Conservation (phyloP, 108 stramenopile genomes). For the Fistulifera solaris region DNA sequence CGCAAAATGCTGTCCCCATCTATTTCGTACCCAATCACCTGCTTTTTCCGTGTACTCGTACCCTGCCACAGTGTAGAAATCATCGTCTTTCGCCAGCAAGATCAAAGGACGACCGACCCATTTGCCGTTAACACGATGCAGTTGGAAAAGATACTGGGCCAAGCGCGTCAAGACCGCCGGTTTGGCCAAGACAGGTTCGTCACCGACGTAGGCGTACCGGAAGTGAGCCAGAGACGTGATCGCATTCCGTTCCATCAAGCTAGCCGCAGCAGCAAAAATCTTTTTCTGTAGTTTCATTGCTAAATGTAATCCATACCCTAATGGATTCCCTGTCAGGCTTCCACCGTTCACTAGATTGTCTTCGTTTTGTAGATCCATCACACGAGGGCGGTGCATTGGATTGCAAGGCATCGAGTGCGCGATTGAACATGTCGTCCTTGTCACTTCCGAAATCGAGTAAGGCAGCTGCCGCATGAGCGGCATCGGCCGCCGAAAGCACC, state of each 20-base stretch:
- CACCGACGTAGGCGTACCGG: conserved; percentile 67
- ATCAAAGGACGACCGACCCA: conserved; percentile 86
- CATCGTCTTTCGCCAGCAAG: conserved; percentile 74
- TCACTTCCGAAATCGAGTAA: conserved; percentile 60
- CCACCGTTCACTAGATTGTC: conserved; percentile 81
- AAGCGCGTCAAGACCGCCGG: conserved; percentile 69
- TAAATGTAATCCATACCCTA: conserved; percentile 69
- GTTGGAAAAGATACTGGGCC: conserved; percentile 79
- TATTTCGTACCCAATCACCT: conserved; percentile 66
- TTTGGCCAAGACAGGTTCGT: conserved; percentile 49
- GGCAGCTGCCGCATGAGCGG: conserved; percentile 77
- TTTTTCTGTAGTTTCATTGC: conserved; percentile 64
- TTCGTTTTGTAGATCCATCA: conserved; percentile 45
- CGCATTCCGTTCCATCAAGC: conserved; percentile 62
- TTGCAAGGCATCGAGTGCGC: conserved; percentile 76
- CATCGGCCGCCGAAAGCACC: conserved; percentile 71
- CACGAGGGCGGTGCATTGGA: conserved; percentile 30
- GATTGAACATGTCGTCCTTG: no score
- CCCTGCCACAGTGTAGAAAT: conserved; percentile 84
- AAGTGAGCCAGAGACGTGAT: conserved; percentile 77
- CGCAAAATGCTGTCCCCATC: conserved; percentile 80
- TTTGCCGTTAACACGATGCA: conserved; percentile 86
- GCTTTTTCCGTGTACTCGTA: conserved; percentile 73
- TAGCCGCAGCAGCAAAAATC: conserved; percentile 61
- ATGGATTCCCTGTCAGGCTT: conserved; percentile 44